phyloP scores from a whole-genome alignment of 2,329 filamentous ascomycete species.

The Botrytis pseudocinerea region DNA sequence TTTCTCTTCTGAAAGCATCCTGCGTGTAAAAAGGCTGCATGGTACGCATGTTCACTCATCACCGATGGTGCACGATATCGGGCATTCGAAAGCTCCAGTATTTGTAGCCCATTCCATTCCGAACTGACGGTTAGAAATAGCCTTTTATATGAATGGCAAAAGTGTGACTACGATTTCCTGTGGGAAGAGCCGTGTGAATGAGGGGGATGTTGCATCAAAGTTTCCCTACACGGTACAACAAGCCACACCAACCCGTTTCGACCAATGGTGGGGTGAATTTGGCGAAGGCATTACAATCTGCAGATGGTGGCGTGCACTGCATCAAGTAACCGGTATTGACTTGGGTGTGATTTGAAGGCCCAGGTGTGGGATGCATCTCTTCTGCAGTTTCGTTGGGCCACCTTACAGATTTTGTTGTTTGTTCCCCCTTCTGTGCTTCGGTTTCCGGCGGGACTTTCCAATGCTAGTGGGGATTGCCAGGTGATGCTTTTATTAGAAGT shows the following conservation, averaged over 20 bases:
- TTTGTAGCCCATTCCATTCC: not conserved
- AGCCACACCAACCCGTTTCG: not conserved
- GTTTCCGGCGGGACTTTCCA: not conserved
- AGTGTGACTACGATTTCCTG: conserved; percentile 6
- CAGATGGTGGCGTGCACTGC: conserved; percentile 10
- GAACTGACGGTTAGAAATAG: not conserved
- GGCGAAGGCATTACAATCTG: not conserved
- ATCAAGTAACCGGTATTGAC: conserved; percentile 1
- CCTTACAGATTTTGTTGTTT: conserved; percentile 9
- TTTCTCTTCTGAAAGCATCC: not conserved
- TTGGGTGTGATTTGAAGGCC: not conserved
- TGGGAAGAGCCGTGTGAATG: conserved; percentile 10
- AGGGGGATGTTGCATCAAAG: conserved; percentile 1
- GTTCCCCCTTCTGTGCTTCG: not conserved
- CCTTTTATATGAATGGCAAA: not conserved
- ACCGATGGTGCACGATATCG: not conserved
- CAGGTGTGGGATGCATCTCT: not conserved
- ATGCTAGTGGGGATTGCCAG: not conserved
- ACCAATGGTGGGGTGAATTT: conserved; percentile 3
- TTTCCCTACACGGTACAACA: not conserved
- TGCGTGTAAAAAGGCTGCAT: not conserved
- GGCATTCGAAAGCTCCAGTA: not conserved
- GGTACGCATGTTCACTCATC: not conserved
- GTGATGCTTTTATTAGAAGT: not conserved
- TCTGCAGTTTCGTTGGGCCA: conserved; percentile 1